Conservation (phyloP, 140 eudicot genomes). For the Bidens hawaiensis region DNA sequence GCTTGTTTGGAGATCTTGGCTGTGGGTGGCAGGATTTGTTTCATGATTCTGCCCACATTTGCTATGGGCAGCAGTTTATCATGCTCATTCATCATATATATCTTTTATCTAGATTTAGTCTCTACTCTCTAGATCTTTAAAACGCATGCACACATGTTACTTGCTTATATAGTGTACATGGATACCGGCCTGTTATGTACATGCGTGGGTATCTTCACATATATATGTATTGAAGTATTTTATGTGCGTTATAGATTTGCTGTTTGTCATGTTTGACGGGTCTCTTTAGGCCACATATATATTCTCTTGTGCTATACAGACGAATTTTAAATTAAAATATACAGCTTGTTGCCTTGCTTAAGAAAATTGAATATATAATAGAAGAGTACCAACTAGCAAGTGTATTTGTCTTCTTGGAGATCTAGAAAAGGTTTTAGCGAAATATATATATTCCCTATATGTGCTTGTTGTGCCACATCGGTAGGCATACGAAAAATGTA, state of each 20-base stretch:
- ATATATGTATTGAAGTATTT: not conserved
- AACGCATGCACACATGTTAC: conserved; percentile 4
- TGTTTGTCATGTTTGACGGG: not conserved
- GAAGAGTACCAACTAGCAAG: not conserved
- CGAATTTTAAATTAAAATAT: not conserved
- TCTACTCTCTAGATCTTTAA: conserved; percentile 5
- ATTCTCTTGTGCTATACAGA: not conserved
- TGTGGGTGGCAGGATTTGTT: conserved; percentile 35
- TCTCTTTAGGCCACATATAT: conserved; percentile 7
- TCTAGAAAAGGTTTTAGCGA: no score
- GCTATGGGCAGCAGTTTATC: conserved; percentile 43
- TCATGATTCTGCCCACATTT: conserved; percentile 39
- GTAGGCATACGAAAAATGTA: no score
- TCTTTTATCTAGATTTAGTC: conserved; percentile 3
- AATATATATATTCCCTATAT: no score
- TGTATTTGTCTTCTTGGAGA: no score
- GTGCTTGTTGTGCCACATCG: no score
- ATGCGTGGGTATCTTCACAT: conserved; percentile 10
- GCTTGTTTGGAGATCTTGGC: conserved; percentile 51
- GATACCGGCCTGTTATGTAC: no score
- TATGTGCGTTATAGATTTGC: not conserved
- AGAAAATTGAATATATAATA: conserved; percentile 1
- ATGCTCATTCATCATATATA: conserved; percentile 31
- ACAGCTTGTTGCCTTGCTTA: not conserved
- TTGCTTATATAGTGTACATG: conserved; percentile 10